Conservation (phyloP, 1,139 yeast species). For the Blastobotrys arbuscula region DNA sequence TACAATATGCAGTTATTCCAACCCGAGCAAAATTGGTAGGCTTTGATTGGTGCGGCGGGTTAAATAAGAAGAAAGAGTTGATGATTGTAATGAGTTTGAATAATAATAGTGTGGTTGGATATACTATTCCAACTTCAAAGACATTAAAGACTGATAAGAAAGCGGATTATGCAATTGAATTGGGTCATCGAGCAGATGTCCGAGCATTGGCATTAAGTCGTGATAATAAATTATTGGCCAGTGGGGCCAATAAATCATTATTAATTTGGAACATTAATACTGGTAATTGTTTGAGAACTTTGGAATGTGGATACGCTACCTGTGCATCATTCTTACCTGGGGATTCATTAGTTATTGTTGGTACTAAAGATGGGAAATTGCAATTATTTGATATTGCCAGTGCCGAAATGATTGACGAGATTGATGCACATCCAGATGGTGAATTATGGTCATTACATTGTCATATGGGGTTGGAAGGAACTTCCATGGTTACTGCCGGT, state of each 20-base stretch:
- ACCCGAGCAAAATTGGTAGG: conserved; percentile 32
- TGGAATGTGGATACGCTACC: conserved; percentile 84
- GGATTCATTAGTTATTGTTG: conserved; percentile 80
- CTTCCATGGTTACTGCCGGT: conserved; percentile 69
- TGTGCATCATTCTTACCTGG: conserved; percentile 85
- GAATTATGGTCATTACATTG: conserved; percentile 87
- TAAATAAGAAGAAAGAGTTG: conserved; percentile 33
- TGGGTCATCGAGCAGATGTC: conserved; percentile 88
- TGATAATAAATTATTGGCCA: conserved; percentile 74
- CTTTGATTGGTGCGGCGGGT: conserved; percentile 33
- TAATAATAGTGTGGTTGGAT: conserved; percentile 71
- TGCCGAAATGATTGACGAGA: conserved; percentile 61
- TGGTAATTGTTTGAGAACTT: conserved; percentile 71
- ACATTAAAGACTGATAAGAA: conserved; percentile 45
- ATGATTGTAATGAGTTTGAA: conserved; percentile 60
- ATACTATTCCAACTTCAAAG: conserved; percentile 45
- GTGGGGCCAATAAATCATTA: conserved; percentile 85
- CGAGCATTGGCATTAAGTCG: conserved; percentile 77
- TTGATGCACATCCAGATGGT: conserved; percentile 54
- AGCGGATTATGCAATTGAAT: conserved; percentile 55
- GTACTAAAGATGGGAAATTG: conserved; percentile 78
- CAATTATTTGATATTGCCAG: conserved; percentile 84
- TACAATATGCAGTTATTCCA: conserved; percentile 31
- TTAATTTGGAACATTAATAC: conserved; percentile 85
- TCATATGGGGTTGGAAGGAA: conserved; percentile 83